phyloP scores from a whole-genome alignment of 2,329 filamentous ascomycete genomes.

The Xylariaceae sp. region DNA sequence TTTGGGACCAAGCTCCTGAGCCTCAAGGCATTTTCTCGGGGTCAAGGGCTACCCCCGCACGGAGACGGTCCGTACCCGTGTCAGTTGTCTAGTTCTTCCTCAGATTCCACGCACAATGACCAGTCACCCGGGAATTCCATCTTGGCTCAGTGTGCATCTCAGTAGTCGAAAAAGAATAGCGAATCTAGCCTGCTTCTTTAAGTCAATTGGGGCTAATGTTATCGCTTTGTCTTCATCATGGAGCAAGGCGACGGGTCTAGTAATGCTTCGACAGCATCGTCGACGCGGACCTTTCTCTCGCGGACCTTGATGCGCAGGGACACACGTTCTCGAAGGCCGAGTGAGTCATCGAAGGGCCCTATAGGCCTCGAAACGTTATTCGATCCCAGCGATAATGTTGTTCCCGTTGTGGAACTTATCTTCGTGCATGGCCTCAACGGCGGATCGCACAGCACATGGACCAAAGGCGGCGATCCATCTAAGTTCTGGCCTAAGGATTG shows the following conservation, averaged over 20 bases:
- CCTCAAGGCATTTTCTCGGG: too few species aligned
- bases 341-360: conserved; percentile 18
- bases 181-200: too few species aligned
- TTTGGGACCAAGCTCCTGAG: too few species aligned
- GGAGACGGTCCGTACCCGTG: too few species aligned
- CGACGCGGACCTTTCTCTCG: conserved; percentile 8
- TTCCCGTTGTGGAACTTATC: conserved; percentile 27
- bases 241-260: not conserved
- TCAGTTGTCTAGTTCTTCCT: too few species aligned
- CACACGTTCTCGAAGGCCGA: not conserved
- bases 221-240: too few species aligned
- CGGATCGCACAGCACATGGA: conserved; percentile 35
- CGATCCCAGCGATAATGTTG: conserved; percentile 8
- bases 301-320: conserved; percentile 1
- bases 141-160: too few species aligned
- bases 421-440: conserved; percentile 40
- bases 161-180: too few species aligned
- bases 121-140: too few species aligned
- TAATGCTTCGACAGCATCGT: not conserved
- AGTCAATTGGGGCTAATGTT: too few species aligned
- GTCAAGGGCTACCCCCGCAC: too few species aligned
- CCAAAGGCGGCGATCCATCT: conserved; percentile 11
- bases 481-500: conserved; percentile 34
- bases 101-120: too few species aligned
- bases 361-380: conserved; percentile 24